Percentiles rank a stretch among this genome's conserved stretches.
Conservation (phyloP, 169 alveolate species). For the Cyclospora cayetanensis region DNA sequence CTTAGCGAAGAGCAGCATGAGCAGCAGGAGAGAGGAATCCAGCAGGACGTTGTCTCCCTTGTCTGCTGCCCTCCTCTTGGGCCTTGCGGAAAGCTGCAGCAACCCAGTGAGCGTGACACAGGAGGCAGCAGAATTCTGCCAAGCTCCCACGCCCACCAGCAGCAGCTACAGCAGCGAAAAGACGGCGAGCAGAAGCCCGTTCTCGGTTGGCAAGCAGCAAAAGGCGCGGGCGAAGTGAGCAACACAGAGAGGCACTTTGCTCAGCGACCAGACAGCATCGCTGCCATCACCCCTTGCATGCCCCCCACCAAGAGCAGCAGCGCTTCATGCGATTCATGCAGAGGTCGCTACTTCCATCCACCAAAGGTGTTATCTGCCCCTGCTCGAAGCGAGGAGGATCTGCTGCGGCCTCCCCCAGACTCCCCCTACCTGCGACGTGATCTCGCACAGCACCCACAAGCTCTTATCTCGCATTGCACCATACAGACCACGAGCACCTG, state of each 20-base stretch:
- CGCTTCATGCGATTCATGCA: neutral
- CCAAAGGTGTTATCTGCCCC: conserved; percentile 32
- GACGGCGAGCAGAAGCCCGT: neutral
- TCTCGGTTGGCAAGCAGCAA: neutral
- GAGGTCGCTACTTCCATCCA: neutral
- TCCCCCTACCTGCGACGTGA: conserved; percentile 23
- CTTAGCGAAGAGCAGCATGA: too few relatives aligned
- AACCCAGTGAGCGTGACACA: neutral
- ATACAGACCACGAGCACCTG: conserved; percentile 6
- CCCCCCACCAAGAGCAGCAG: neutral
- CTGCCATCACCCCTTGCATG: neutral
- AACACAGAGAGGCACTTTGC: neutral
- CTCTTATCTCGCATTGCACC: neutral
- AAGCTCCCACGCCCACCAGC: neutral
- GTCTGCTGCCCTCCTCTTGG: neutral
- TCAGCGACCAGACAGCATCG: too few relatives aligned
- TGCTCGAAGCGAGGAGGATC: conserved; percentile 1
- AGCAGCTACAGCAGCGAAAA: neutral
- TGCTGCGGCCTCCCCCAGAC: neutral
- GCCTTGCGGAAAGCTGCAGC: neutral
- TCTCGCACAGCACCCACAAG: neutral
- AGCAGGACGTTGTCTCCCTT: neutral
- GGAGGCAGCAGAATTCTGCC: too few relatives aligned
- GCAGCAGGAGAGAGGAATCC: neutral
- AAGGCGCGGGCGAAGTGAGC: neutral